These are phyloP conservation scores for Myriosclerotinia scirpicola DNA, from an alignment of 2,329 filamentous ascomycete species.

Conservation along the genomic window DNA sequence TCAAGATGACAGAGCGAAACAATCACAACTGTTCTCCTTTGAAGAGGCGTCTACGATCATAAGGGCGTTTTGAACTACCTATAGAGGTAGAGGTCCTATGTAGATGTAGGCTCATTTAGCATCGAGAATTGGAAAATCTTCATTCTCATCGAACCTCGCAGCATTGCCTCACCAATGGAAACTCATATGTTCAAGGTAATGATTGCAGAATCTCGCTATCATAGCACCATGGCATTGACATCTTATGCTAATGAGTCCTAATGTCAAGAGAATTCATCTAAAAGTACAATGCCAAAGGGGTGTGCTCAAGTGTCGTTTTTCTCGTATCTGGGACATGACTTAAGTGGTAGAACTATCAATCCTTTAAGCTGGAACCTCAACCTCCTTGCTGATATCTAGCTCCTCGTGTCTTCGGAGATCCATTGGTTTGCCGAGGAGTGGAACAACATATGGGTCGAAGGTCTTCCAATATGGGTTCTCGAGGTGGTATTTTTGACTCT, in stretches of 20 bases:
- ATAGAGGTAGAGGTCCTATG: neutral
- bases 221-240: neutral
- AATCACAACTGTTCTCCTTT: neutral
- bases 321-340: neutral
- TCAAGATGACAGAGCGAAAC: neutral
- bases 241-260: neutral
- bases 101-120: neutral
- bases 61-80: neutral
- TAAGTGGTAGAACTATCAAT: neutral
- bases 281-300: neutral
- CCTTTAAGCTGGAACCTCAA: slow-evolving; percentile 42
- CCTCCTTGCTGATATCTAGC: slow-evolving; percentile 56
- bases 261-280: neutral
- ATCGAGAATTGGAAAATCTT: neutral
- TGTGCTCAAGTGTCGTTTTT: neutral
- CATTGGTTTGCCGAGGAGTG: slow-evolving; percentile 66
- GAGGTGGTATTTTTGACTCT: slow-evolving; percentile 62
- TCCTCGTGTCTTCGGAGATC: slow-evolving; percentile 68
- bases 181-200: neutral
- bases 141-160: neutral
- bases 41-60: neutral
- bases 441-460: slow-evolving; percentile 72
- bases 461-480: slow-evolving; percentile 54
- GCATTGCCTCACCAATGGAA: neutral
- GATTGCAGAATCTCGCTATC: neutral